phyloP scores from a whole-genome alignment of 2,329 filamentous ascomycete species.

The Karstenula rhodostoma region DNA sequence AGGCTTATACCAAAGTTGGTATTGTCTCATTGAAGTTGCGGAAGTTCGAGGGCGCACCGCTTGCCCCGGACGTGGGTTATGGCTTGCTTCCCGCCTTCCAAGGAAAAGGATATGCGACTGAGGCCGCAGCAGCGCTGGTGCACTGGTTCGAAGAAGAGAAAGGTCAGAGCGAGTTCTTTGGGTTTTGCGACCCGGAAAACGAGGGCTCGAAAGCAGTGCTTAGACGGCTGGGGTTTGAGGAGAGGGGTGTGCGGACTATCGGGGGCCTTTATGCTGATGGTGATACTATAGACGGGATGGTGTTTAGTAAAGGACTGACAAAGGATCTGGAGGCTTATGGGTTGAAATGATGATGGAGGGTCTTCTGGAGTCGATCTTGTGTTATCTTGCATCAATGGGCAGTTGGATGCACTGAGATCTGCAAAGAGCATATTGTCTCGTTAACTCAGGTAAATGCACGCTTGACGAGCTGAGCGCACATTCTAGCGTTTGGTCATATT shows the following conservation, averaged over 20 bases:
- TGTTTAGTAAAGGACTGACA: constrained; percentile 17
- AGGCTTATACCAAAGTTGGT: constrained; percentile 15
- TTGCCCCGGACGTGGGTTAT: constrained; percentile 26
- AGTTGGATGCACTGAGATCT: not conserved
- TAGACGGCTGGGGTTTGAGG: constrained; percentile 21
- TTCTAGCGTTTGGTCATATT: not conserved
- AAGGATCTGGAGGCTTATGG: constrained; percentile 8
- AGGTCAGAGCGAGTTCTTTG: constrained; percentile 13
- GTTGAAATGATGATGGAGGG: not conserved
- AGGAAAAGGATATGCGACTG: constrained; percentile 27
- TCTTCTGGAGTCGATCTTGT: too few species aligned
- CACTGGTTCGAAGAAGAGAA: constrained; percentile 14
- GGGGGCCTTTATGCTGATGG: constrained; percentile 8
- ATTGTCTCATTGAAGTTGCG: constrained; percentile 32
- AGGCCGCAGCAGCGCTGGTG: constrained; percentile 15
- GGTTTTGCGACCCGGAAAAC: constrained; percentile 22
- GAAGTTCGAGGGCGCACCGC: constrained; percentile 17
- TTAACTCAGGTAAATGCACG: not conserved
- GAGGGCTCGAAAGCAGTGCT: constrained; percentile 22
- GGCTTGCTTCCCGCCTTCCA: constrained; percentile 12
- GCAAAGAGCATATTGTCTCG: not conserved
- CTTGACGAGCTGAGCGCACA: not conserved
- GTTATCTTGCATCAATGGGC: not conserved
- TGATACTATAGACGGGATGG: not conserved
- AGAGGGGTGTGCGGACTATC: constrained; percentile 20